Base-by-base conservation (phyloP, 2,329 filamentous ascomycete genomes). In the Pestalotiopsis sp. region DNA sequence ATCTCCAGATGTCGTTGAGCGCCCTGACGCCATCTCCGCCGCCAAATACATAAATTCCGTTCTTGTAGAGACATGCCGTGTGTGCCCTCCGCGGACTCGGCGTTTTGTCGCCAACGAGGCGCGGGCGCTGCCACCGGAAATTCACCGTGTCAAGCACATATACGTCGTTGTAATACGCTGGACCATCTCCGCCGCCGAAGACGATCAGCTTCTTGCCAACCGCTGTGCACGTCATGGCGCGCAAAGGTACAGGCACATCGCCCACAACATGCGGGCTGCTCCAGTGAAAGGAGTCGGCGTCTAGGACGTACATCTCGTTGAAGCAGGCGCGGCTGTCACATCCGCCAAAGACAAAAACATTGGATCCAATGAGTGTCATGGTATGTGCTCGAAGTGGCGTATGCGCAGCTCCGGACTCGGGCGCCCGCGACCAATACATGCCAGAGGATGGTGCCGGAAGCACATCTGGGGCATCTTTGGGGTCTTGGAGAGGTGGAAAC, bases 81-180 rank as follows among this genome's bases (percentile, higher is more conserved):
- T 92, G 90, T 3, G 90, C 90, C 64, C 90, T 83, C 25, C 90
- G 84, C 72, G 88, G 88, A 68, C 87, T 90, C 0, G 90, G 90
- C 27, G 83, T 77, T 67, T 82, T 82, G 70, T 90, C 88, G 39
- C 89, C 87, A 27, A 86, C 75, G 59, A 92, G 87, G 57, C 85
- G 84, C 57, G 90, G 90, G 70, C 86, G 87, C 55, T 85, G 86
- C 89, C 90, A 92, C 23, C 88, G 86, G 76, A 90, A 91, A 76
- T 89, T 92, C 70, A 90, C 83, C 25, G 90, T 92, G 75, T 92
- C 90, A n/a, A 92, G 83, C 60, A 92, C 88, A 76, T 92, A 92
- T 23, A 92, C 87, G 73, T 92, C 89, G 74, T 92, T 92, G 78
- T 92, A 92, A 78, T 92, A 92, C 27, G 88, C 86, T 0, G 90